Evolutionary conservation across 768 basidiomycete genomes (phyloP).

Genomic region (Pulveroboletus sp.): DNA sequence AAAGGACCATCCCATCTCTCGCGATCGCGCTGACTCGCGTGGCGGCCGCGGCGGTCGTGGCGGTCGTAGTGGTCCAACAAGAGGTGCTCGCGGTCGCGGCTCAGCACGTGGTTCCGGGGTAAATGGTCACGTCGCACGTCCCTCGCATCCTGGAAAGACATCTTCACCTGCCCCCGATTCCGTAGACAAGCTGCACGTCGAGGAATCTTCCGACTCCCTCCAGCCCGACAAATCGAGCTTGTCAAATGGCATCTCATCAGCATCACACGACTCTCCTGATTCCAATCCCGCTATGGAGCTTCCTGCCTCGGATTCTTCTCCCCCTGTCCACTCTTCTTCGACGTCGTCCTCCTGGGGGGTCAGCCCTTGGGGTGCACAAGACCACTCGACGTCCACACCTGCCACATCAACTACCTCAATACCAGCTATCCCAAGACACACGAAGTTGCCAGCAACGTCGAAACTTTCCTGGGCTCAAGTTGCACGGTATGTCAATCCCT

Average conservation of each 20-base stretch:
- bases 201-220: slow-evolving; percentile 17
- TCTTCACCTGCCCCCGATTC: slow-evolving; percentile 34
- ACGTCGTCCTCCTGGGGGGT: slow-evolving; percentile 34
- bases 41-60: slow-evolving; percentile 60
- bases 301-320: slow-evolving; percentile 7
- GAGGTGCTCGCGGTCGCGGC: slow-evolving; percentile 38
- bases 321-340: slow-evolving; percentile 6
- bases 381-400: slow-evolving; percentile 34
- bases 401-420: slow-evolving; percentile 13
- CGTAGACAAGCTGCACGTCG: slow-evolving; percentile 21
- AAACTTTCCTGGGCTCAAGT: slow-evolving; percentile 86
- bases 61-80: slow-evolving; percentile 55
- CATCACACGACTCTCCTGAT: slow-evolving; percentile 15
- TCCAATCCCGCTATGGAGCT: slow-evolving; percentile 11
- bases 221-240: slow-evolving; percentile 12
- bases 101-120: slow-evolving; percentile 29
- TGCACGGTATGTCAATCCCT: slow-evolving; percentile 43
- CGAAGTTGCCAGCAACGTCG: slow-evolving; percentile 63
- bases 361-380: slow-evolving; percentile 30
- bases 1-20: slow-evolving; percentile 39
- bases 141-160: slow-evolving; percentile 22
- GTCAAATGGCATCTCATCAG: slow-evolving; percentile 12
- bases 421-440: slow-evolving; percentile 24
- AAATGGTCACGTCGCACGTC: slow-evolving; percentile 32
- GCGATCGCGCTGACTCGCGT: slow-evolving; percentile 40